Percentiles rank a stretch among this genome's conserved stretches.
These are phyloP conservation scores for Xylaria arbuscula DNA, from an alignment of 2,329 filamentous ascomycete species.

Conservation along the genomic window DNA sequence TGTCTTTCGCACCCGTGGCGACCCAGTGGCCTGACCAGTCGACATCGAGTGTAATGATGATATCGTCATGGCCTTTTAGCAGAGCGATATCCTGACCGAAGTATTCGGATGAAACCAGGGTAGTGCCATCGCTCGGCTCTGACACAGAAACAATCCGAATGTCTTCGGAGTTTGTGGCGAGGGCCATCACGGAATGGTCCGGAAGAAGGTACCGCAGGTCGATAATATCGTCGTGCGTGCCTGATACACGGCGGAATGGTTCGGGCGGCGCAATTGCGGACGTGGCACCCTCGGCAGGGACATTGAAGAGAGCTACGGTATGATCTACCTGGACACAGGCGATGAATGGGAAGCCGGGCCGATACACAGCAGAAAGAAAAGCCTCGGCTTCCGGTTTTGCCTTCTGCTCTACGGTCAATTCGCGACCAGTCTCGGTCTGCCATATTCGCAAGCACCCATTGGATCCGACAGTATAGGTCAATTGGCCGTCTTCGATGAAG, in stretches of 20 bases:
- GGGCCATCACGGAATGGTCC: constrained; percentile 82
- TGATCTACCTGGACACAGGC: constrained; percentile 90
- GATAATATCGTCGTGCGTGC: constrained; percentile 97
- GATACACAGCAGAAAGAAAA: constrained; percentile 78
- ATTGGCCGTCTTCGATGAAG: constrained; percentile 75
- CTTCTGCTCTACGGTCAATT: constrained; percentile 80
- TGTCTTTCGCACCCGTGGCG: constrained; percentile 95
- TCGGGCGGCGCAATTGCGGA: constrained; percentile 54
- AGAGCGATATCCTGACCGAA: constrained; percentile 91
- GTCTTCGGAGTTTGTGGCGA: constrained; percentile 96
- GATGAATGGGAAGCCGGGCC: constrained; percentile 73
- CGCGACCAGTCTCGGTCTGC: constrained; percentile 79
- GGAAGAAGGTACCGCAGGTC: constrained; percentile 88
- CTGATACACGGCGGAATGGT: constrained; percentile 83
- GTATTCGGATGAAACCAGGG: constrained; percentile 62
- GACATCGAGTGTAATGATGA: constrained; percentile 92
- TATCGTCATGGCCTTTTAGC: constrained; percentile 91
- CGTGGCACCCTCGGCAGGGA: constrained; percentile 55
- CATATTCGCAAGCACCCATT: constrained; percentile 86
- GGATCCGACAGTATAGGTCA: constrained; percentile 87
- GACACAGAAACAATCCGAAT: constrained; percentile 84
- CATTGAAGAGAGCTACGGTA: constrained; percentile 79
- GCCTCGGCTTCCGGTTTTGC: constrained; percentile 70
- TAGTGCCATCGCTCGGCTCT: constrained; percentile 51
- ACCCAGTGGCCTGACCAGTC: constrained; percentile 99